Evolutionary conservation across 73 alveolate species (phyloP).

Genomic region (Uronychia setigera): DNA sequence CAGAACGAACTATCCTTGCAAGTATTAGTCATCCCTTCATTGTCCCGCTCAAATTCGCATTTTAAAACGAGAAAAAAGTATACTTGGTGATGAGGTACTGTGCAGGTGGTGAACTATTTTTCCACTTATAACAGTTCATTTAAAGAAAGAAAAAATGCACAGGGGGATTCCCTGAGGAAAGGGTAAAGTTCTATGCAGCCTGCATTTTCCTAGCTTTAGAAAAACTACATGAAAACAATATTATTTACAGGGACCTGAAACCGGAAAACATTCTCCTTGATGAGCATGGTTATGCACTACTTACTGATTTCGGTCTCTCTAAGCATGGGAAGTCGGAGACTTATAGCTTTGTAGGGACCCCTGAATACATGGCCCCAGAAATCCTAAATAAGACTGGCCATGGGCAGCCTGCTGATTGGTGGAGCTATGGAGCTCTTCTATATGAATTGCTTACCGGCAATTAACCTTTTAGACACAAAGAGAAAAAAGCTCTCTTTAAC

Average conservation of each 20-base stretch:
- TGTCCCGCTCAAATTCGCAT: slow-evolving; percentile 50
- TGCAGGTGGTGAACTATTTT: slow-evolving; percentile 71
- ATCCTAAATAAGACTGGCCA: slow-evolving; percentile 18
- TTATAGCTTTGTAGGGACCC: slow-evolving; percentile 46
- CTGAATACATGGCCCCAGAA: slow-evolving; percentile 71
- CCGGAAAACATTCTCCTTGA: slow-evolving; percentile 43
- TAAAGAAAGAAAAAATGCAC: background rate
- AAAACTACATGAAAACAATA: slow-evolving; percentile 61
- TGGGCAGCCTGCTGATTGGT: slow-evolving; percentile 28
- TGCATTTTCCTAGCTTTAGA: slow-evolving; percentile 66
- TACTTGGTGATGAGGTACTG: slow-evolving; percentile 63
- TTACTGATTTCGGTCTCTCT: slow-evolving; percentile 53
- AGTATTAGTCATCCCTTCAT: slow-evolving; percentile 61
- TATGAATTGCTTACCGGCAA: background rate
- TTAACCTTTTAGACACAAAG: background rate
- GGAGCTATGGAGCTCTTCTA: slow-evolving; percentile 16
- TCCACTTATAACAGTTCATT: slow-evolving; percentile 40
- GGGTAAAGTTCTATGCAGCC: slow-evolving; percentile 60
- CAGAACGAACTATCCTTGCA: slow-evolving; percentile 48
- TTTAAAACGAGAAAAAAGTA: slow-evolving; percentile 56
- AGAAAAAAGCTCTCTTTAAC: background rate
- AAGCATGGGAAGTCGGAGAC: slow-evolving; percentile 38
- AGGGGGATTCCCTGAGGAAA: slow-evolving; percentile 35
- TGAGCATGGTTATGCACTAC: slow-evolving; percentile 38
- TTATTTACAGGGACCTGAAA: slow-evolving; percentile 78